These are phyloP conservation scores for Fusarium brevicatenulatum DNA, from an alignment of 2,329 filamentous ascomycete genomes.

Conservation along the genomic window DNA sequence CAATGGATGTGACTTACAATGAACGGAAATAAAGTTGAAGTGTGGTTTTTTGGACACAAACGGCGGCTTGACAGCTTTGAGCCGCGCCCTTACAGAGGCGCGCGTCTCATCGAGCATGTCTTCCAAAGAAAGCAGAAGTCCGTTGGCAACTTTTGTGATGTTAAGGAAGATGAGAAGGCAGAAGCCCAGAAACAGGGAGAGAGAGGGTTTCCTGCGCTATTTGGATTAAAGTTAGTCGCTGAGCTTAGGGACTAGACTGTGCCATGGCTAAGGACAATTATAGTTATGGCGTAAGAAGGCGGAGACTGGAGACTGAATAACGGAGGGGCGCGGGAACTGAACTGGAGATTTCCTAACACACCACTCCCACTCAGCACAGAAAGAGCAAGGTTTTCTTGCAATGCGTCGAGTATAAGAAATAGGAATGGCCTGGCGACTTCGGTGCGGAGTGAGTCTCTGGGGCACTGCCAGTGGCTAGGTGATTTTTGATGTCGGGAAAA, in stretches of 20 bases:
- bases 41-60: constrained; percentile 70
- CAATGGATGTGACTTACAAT: constrained; percentile 68
- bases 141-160: constrained; percentile 8
- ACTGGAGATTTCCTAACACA: constrained; percentile 26
- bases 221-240: constrained; percentile 27
- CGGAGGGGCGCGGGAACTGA: constrained; percentile 19
- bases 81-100: constrained; percentile 52
- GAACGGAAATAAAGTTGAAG: constrained; percentile 83
- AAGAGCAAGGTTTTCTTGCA: constrained; percentile 30
- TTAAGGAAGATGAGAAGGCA: constrained; percentile 22
- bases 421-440: constrained; percentile 4
- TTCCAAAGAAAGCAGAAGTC: constrained; percentile 14
- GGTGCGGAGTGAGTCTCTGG: constrained; percentile 29
- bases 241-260: constrained; percentile 25
- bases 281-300: constrained; percentile 34
- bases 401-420: constrained; percentile 2
- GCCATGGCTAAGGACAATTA: constrained; percentile 27
- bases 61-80: constrained; percentile 63
- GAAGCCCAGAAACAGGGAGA: constrained; percentile 21
- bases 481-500: constrained; percentile 9
- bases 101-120: constrained; percentile 50
- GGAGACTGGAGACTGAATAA: constrained; percentile 13
- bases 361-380: constrained; percentile 3
- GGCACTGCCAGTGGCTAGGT: constrained; percentile 22
- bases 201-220: constrained; percentile 22